These are phyloP conservation scores for Neostapfia colusana DNA, from an alignment of 176 grass and related monocot species.

Conservation along the genomic window DNA sequence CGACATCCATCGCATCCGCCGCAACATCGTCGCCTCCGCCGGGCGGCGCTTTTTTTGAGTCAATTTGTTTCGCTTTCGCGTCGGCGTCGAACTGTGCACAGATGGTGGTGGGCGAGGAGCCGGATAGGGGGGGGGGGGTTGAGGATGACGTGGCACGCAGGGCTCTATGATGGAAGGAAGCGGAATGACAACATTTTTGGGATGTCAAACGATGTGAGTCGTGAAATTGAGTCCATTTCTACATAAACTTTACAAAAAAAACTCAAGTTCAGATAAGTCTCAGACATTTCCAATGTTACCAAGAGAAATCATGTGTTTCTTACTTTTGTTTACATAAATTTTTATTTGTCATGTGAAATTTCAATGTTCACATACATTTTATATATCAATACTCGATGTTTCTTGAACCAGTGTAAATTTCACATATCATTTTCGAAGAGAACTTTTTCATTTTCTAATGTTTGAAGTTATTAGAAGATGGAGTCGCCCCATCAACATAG, in stretches of 20 bases:
- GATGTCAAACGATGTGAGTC: not conserved
- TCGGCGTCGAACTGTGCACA: slow-evolving; percentile 3
- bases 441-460: no score
- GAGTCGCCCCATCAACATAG: no score
- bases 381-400: no score
- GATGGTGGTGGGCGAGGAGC: slow-evolving; percentile 13
- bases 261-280: not conserved
- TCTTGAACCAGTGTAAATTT: no score
- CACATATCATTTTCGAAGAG: no score
- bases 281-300: not conserved
- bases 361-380: not conserved
- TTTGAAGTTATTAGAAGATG: no score
- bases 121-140: slow-evolving; percentile 28
- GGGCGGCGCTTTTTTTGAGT: slow-evolving; percentile 5
- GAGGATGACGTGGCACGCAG: not conserved
- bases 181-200: not conserved
- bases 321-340: not conserved
- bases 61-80: slow-evolving; percentile 12
- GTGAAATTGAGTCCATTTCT: not conserved
- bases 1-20: slow-evolving; percentile 68
- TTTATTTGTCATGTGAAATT: not conserved
- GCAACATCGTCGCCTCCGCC: slow-evolving; percentile 49
- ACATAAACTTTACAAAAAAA: not conserved
- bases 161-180: not conserved
- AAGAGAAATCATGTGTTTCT: not conserved